Base-by-base conservation (phyloP, 345 rosid genomes). In the Acer campestre region DNA sequence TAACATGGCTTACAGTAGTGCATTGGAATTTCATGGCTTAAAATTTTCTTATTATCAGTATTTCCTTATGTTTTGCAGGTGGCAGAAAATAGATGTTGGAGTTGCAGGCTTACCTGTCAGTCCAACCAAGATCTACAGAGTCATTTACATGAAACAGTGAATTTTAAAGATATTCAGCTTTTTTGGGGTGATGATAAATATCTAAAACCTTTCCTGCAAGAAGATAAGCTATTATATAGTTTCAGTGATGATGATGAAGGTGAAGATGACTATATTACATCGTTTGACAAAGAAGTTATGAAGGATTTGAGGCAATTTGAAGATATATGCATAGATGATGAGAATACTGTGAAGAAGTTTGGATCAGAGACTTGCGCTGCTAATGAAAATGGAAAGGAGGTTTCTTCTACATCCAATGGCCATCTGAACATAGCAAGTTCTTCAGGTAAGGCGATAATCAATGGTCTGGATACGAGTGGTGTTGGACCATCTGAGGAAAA, bases 171-270 rank as follows among this genome's bases (percentile, higher is more conserved):
- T 66, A 66, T 79, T 71, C 84, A 85, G 75, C 76, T 70, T 79
- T 79, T 77, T 80, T 85, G 86, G 85, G 88, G 81, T 27, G 87
- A 88, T 51, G 97, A 94, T 29, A 88, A 79, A 74, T 92, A 89
- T 82, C 79, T 94, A 67, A 92, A 86, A 80, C 99, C 98, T 75
- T 85, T 91, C 81, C 84, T 83, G 85, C 87, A 82, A 79, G 91
- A 96, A 79, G 99, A 94, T 88, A 73, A 94, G 16, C 94, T 96
- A 70, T 77, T 96, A 75, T 92, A 90, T 82, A 89, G 95, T 78
- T 94, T 94, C 61, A 82, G 70, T 11, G 98, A 88, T 68, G 97
- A 87, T 56, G 98, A 88, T 67, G 97, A 86, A 61, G 90, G 79
- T 25, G 99, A 89, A 80, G 91, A 88, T 66, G 93, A 89, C 48